phyloP scores from a whole-genome alignment of 2,329 filamentous ascomycete species.

The Penicillium sp. region DNA sequence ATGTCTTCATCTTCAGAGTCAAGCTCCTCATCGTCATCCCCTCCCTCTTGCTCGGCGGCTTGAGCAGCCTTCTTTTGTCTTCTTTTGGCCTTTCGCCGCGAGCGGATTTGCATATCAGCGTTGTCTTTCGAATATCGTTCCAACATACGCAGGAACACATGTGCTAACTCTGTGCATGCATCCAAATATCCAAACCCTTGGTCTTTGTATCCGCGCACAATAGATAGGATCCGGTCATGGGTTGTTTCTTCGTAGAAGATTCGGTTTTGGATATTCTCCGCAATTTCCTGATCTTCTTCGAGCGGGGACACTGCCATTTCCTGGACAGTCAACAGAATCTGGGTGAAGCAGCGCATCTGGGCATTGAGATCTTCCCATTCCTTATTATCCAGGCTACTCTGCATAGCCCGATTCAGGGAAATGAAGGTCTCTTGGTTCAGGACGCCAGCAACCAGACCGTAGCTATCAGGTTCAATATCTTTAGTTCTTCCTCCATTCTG shows the following conservation, averaged over 20 bases:
- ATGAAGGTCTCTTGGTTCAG: constrained; percentile 95
- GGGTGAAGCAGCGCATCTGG: constrained; percentile 90
- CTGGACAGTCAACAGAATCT: constrained; percentile 87
- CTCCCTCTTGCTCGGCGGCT: constrained; percentile 46
- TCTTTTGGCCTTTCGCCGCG: constrained; percentile 67
- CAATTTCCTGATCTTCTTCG: constrained; percentile 96
- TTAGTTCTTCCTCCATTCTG: constrained; percentile 49
- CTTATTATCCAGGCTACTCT: constrained; percentile 74
- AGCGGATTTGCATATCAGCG: constrained; percentile 86
- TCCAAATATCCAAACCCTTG: constrained; percentile 94
- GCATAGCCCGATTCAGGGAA: constrained; percentile 78
- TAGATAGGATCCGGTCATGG: constrained; percentile 78
- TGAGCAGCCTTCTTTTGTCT: constrained; percentile 59
- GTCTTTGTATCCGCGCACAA: constrained; percentile 83
- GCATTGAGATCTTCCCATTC: constrained; percentile 83
- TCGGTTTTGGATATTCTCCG: constrained; percentile 91
- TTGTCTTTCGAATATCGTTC: constrained; percentile 96
- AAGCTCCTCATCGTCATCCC: constrained; percentile 57
- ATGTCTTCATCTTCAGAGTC: constrained; percentile 72
- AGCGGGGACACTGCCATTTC: constrained; percentile 81
- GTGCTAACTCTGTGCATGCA: constrained; percentile 82
- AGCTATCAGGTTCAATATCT: constrained; percentile 67
- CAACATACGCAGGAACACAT: constrained; percentile 87
- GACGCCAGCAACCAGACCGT: constrained; percentile 82
- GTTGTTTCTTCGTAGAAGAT: constrained; percentile 99